Conservation (phyloP, 345 rosid species). For the Punica granatum region DNA sequence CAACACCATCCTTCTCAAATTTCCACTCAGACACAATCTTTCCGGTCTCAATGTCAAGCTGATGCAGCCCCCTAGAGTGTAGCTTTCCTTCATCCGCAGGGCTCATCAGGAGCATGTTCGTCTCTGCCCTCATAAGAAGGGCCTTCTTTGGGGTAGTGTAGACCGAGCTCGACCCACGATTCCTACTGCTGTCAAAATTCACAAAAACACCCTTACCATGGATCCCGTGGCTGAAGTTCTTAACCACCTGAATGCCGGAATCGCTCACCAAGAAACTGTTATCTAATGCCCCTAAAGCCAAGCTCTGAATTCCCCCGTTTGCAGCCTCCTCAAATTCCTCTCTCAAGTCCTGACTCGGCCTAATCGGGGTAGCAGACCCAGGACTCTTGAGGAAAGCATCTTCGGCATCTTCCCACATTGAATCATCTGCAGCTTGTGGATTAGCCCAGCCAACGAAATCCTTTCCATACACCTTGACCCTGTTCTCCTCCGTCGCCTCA, state of each 20-base stretch:
- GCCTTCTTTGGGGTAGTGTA: constrained; percentile 79
- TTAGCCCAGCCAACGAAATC: constrained; percentile 44
- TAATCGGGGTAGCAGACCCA: constrained; percentile 41
- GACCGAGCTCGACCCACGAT: constrained; percentile 23
- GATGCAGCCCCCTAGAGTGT: constrained; percentile 77
- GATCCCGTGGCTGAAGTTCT: constrained; percentile 83
- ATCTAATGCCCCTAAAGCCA: constrained; percentile 94
- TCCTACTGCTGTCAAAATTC: constrained; percentile 49
- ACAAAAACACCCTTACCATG: constrained; percentile 92
- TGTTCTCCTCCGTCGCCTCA: constrained; percentile 77
- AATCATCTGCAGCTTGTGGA: constrained; percentile 94
- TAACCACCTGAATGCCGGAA: constrained; percentile 89
- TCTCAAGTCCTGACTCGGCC: constrained; percentile 59
- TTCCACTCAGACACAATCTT: constrained; percentile 86
- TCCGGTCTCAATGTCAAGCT: constrained; percentile 94
- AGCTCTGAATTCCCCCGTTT: constrained; percentile 84
- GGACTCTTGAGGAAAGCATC: constrained; percentile 61
- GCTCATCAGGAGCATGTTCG: constrained; percentile 95
- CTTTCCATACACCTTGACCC: constrained; percentile 77
- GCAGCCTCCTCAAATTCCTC: constrained; percentile 95
- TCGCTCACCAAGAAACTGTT: constrained; percentile 92
- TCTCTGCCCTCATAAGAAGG: constrained; percentile 95
- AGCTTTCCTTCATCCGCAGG: constrained; percentile 61
- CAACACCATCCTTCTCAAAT: constrained; percentile 94
- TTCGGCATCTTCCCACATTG: constrained; percentile 98